Percentiles rank a stretch among this genome's conserved stretches.
Evolutionary conservation across 2,329 filamentous ascomycete species (phyloP).

Genomic region (Trichoderma sp.): DNA sequence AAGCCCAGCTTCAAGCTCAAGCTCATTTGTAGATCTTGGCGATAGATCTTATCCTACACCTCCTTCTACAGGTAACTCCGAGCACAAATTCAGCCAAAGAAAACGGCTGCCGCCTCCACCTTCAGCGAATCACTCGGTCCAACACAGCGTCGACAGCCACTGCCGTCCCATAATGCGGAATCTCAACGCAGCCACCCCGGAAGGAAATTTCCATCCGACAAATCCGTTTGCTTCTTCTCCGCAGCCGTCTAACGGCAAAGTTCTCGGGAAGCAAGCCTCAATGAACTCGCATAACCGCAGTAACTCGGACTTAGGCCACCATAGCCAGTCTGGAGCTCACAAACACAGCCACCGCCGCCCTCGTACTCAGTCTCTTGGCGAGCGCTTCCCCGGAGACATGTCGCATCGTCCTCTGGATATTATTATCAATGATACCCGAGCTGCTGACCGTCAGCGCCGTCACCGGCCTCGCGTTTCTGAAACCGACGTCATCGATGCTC

Average conservation of each 20-base stretch:
- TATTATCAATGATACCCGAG: constrained; percentile 59
- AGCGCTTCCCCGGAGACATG: constrained; percentile 61
- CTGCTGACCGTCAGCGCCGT: constrained; percentile 66
- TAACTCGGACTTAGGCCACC: background rate
- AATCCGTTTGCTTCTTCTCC: constrained; percentile 36
- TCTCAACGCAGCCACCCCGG: background rate
- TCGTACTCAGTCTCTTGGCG: constrained; percentile 21
- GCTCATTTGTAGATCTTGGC: background rate
- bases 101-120: constrained; percentile 43
- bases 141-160: background rate
- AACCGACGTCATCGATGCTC: constrained; percentile 75
- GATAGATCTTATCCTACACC: background rate
- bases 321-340: background rate
- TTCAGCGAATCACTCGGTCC: constrained; percentile 49
- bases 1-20: background rate
- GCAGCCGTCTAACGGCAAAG: background rate
- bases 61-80: background rate
- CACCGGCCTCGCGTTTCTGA: constrained; percentile 64
- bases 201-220: constrained; percentile 42
- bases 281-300: background rate
- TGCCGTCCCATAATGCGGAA: background rate
- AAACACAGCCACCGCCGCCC: constrained; percentile 21
- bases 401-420: constrained; percentile 65
- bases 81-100: background rate
- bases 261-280: background rate